These are phyloP conservation scores for Chlamydomonas urium DNA, from an alignment of 139 green algal genomes.

Conservation along the genomic window DNA sequence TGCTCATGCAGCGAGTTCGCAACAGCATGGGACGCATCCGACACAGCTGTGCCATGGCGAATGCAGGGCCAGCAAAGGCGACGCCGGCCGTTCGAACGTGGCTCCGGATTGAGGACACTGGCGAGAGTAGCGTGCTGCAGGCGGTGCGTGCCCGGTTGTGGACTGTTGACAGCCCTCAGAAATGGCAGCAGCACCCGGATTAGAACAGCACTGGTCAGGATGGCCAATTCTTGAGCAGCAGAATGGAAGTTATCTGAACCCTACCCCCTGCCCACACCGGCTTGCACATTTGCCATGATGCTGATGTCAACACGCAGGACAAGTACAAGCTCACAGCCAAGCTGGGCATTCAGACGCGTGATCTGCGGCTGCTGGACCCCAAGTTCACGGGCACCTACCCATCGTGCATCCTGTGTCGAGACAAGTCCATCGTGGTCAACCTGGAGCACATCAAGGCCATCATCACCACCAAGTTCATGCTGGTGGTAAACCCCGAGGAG, in stretches of 20 bases:
- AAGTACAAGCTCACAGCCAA: conserved; percentile 58
- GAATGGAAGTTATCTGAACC: neutral
- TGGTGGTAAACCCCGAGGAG: conserved; percentile 53
- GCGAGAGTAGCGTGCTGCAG: conserved; percentile 13
- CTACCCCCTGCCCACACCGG: neutral
- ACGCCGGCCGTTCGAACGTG: conserved; percentile 7
- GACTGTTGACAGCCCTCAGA: neutral
- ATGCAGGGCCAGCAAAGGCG: neutral
- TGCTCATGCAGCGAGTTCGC: neutral
- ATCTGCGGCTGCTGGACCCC: conserved; percentile 63
- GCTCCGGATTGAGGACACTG: conserved; percentile 4
- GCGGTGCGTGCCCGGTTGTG: neutral
- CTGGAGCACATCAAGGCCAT: conserved; percentile 58
- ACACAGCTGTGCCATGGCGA: neutral
- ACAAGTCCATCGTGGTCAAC: conserved; percentile 55
- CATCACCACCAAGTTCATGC: conserved; percentile 36
- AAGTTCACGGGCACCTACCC: conserved; percentile 41
- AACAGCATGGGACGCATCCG: neutral
- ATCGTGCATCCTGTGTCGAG: conserved; percentile 58
- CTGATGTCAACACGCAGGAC: conserved; percentile 10
- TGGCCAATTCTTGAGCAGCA: no score
- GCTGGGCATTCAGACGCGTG: conserved; percentile 57
- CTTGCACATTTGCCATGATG: neutral
- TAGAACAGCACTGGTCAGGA: neutral
- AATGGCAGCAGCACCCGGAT: neutral